phyloP scores from a whole-genome alignment of 148 eudicot genomes.

The Rhododendron molle region DNA sequence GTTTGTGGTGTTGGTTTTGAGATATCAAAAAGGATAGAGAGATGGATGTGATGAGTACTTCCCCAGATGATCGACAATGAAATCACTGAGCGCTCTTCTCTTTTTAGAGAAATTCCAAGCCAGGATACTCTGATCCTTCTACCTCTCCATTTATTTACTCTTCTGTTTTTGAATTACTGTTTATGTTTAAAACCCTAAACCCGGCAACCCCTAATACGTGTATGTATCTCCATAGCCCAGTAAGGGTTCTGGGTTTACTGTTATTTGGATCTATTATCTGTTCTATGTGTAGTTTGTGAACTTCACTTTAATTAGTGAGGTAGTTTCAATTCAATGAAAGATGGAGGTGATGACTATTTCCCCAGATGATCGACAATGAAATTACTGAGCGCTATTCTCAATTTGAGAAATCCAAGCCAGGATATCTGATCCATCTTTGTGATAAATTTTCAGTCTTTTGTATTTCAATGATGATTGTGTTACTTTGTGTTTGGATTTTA shows the following conservation, averaged over 20 bases:
- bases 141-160: background rate
- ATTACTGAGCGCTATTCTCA: conserved; percentile 20
- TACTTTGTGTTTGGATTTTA: too few species aligned
- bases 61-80: conserved; percentile 29
- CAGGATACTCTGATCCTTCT: conserved; percentile 23
- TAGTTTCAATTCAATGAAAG: background rate
- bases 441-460: background rate
- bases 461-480: background rate
- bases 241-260: background rate
- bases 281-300: background rate
- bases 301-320: background rate
- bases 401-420: conserved; percentile 17
- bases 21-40: background rate
- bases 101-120: conserved; percentile 12
- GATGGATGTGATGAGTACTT: conserved; percentile 21
- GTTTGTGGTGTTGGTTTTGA: background rate
- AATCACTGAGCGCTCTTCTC: conserved; percentile 22
- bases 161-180: background rate
- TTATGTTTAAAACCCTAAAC: background rate
- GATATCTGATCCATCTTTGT: conserved; percentile 19
- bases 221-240: background rate
- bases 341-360: conserved; percentile 22
- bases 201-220: background rate
- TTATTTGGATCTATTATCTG: background rate
- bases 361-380: conserved; percentile 27